Evolutionary conservation across 345 rosid genomes (phyloP).

Genomic region (Brassica napus): DNA sequence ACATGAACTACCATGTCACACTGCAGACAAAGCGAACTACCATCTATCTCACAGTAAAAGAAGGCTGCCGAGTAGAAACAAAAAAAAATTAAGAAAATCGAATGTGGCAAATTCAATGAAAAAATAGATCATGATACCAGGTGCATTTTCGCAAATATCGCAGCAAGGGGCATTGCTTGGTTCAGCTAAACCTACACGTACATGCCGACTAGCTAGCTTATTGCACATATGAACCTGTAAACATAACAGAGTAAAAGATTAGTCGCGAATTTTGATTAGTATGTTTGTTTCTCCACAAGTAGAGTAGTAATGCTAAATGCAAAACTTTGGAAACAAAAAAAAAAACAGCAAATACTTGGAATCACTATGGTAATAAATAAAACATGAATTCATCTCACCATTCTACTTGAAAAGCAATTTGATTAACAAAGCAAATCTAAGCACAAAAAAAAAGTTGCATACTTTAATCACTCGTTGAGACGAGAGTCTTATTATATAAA

Average conservation of each 20-base stretch:
- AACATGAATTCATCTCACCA: not conserved
- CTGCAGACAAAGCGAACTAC: conserved; percentile 85
- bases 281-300: conserved; percentile 14
- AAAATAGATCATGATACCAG: conserved; percentile 49
- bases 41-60: conserved; percentile 87
- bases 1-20: conserved; percentile 90
- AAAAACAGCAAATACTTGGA: not conserved
- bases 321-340: conserved; percentile 31
- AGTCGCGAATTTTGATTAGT: conserved; percentile 7
- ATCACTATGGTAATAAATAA: not conserved
- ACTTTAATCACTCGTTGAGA: conserved; percentile 5
- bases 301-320: conserved; percentile 22
- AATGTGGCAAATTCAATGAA: not conserved
- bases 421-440: not conserved
- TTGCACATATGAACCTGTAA: conserved; percentile 79
- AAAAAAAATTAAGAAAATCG: conserved; percentile 14
- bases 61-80: conserved; percentile 47
- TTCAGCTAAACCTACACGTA: conserved; percentile 73
- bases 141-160: conserved; percentile 84
- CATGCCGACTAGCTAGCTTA: conserved; percentile 83
- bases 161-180: conserved; percentile 77
- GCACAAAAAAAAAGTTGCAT: not conserved
- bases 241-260: conserved; percentile 11
- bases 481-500: no score
- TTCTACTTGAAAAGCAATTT: not conserved